Evolutionary conservation across 208 protist genomes (phyloP), one percentile per base, ranked within the genome.

Genomic region (Acanthamoeba culbertsoni): DNA sequence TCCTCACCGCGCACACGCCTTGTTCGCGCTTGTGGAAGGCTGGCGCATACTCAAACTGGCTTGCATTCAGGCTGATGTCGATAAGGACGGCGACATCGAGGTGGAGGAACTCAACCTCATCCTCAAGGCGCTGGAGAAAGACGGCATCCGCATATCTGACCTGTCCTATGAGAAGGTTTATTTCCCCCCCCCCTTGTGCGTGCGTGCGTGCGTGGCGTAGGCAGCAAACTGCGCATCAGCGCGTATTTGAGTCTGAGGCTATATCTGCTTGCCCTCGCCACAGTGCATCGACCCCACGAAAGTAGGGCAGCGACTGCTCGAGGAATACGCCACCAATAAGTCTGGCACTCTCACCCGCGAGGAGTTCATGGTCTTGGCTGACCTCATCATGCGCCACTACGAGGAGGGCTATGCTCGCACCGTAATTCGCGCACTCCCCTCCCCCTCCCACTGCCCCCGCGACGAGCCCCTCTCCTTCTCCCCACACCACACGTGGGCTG

Each of bases 51-150:
- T 62, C 53, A 51, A 82, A 82, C 46, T 7, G 75, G 14, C 8
- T 62, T 2, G 23, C 31, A 28, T 37, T 14, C 18, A 86, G 77
- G 77, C 77, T 14, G 77, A 86, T 33, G 77, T 86, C 2, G 77
- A 86, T 45, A 53, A 59, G 20, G 77, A 86, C n/a, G 77, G 77
- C 8, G 77, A 86, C 48, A 62, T 86, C 28, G 77, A 59, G n/a
- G 77, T 86, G 42, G 48, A 86, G 31, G 77, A 86, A 45, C 77
- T 86, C 48, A 59, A 86, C 46, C 77, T 86, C 48, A 59, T 86
- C n/a, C 77, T 86, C 6, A 86, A 86, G 28, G 77, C 77, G n/a
- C 46, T 86, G 42, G 77, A 86, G 48, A 86, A 86, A 33, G 77
- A 86, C 77, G 77, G 77, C 4, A 86, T 86, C 26, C 46, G 48